These are phyloP conservation scores for Lasiosphaeria miniovina DNA, from an alignment of 495 filamentous ascomycete genomes.

Conservation along the genomic window DNA sequence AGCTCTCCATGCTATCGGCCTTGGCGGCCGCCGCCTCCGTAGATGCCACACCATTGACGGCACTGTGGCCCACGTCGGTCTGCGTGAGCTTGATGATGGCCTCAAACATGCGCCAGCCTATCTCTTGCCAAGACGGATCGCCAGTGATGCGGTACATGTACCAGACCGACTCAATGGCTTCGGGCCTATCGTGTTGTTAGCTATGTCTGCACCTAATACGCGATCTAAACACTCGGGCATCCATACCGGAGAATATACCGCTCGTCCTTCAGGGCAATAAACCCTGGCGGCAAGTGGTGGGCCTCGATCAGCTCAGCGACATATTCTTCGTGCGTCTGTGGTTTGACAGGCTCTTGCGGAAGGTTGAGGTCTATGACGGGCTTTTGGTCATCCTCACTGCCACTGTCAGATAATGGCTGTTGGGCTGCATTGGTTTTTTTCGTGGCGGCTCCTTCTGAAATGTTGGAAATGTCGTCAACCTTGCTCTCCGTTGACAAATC, in stretches of 20 bases:
- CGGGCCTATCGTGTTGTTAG: conserved; percentile 54
- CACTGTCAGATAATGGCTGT: too few relatives aligned
- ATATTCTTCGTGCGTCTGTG: conserved; percentile 61
- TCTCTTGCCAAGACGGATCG: conserved; percentile 73
- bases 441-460: too few relatives aligned
- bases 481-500: neutral
- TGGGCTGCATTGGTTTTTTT: too few relatives aligned
- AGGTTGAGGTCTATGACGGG: conserved; percentile 21
- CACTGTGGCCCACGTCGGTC: conserved; percentile 65
- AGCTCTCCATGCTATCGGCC: conserved; percentile 58
- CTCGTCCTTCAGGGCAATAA: conserved; percentile 53
- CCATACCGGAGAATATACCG: conserved; percentile 76
- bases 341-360: conserved; percentile 34
- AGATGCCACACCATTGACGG: conserved; percentile 65
- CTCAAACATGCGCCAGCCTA: conserved; percentile 89
- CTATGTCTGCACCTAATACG: neutral
- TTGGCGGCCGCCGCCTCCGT: conserved; percentile 14
- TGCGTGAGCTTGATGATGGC: conserved; percentile 64
- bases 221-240: neutral
- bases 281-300: conserved; percentile 66
- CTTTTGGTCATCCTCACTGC: conserved; percentile 18
- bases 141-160: conserved; percentile 94
- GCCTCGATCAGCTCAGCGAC: conserved; percentile 55
- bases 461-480: too few relatives aligned
- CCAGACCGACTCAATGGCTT: conserved; percentile 93